Evolutionary conservation across 73 alveolate species (phyloP), one percentile per base, ranked within the genome.

Genomic region (Symbiodinium pilosum): DNA sequence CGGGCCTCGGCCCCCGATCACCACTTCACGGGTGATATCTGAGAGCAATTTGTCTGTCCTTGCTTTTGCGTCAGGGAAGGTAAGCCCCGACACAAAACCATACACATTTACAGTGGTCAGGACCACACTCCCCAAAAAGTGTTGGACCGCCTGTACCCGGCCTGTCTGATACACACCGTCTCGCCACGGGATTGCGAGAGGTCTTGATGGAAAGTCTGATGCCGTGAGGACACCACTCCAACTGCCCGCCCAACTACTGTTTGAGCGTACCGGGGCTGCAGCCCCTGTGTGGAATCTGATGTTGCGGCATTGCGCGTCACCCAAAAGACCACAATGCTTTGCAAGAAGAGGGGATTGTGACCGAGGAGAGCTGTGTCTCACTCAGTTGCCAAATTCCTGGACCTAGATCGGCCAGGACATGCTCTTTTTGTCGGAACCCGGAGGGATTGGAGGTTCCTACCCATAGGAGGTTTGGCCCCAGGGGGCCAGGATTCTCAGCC

Each of bases 281-380:
- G 92, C 71, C 8, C 92, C 92, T 1, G 52, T 6, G 44, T 40
- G 92, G 34, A 84, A 30, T 1, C 92, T 68, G 30, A 40, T 6
- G 18, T 0, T 5, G 16, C 71, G 71, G 71, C 71, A n/a, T 30
- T 5, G n/a, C 4, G 0, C 26, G 0, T 0, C 71, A 6, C 0
- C n/a, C 71, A 11, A 4, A 28, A n/a, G 59, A 1, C 47, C 83
- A 5, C 2, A 11, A 0, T 2, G 32, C 8, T 1, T 32, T 20
- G 24, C 30, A 7, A 56, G 83, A 21, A 0, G 14, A 18, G 3
- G 71, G 34, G 2, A 54, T 1, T 4, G 71, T 85, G 38, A 47
- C 83, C 3, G 47, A 30, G 38, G 93, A 47, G 38, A 85, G 52
- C 42, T 85, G 93, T 1, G 93, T 47, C 52, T 85, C 93, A 2